Conservation (phyloP, 2,329 filamentous ascomycete species). For the Monilinia laxa region DNA sequence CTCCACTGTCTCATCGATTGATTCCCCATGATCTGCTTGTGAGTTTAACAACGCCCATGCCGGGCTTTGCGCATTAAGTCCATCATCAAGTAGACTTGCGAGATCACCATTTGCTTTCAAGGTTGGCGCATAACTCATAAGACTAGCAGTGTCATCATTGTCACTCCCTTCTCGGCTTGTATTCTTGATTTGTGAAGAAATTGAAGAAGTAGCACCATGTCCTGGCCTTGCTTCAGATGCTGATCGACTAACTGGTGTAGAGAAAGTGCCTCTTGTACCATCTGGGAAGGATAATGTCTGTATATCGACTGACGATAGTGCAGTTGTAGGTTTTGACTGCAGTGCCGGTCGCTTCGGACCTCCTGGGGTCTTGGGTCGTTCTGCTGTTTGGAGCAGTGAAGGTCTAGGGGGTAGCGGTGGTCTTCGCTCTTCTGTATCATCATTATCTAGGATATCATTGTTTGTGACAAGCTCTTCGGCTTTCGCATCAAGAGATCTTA, state of each 20-base stretch:
- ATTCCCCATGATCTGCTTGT: conserved; percentile 58
- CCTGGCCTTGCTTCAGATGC: conserved; percentile 37
- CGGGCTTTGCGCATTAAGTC: conserved; percentile 62
- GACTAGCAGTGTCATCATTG: conserved; percentile 49
- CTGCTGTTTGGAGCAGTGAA: conserved; percentile 36
- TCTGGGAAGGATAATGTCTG: conserved; percentile 74
- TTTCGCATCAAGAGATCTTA: conserved; percentile 7
- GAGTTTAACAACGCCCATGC: conserved; percentile 67
- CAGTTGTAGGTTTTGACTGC: conserved; percentile 74
- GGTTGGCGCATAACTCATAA: conserved; percentile 51
- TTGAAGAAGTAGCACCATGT: conserved; percentile 29
- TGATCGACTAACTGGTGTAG: conserved; percentile 42
- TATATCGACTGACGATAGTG: conserved; percentile 77
- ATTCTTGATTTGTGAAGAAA: conserved; percentile 36
- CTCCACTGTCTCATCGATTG: conserved; percentile 56
- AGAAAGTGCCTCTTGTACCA: conserved; percentile 64
- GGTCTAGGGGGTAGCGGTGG: conserved; percentile 50
- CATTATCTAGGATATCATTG: conserved; percentile 5
- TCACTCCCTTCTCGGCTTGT: conserved; percentile 47
- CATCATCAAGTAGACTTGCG: conserved; percentile 77
- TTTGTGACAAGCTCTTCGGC: background rate
- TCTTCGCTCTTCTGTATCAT: conserved; percentile 41
- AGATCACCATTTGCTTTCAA: conserved; percentile 63
- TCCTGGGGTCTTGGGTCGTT: conserved; percentile 27
- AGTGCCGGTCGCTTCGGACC: conserved; percentile 39